Evolutionary conservation across 1,284 basidiomycete genomes (phyloP), one percentile per base, ranked within the genome.

Genomic region (Bondarzewia mesenterica): DNA sequence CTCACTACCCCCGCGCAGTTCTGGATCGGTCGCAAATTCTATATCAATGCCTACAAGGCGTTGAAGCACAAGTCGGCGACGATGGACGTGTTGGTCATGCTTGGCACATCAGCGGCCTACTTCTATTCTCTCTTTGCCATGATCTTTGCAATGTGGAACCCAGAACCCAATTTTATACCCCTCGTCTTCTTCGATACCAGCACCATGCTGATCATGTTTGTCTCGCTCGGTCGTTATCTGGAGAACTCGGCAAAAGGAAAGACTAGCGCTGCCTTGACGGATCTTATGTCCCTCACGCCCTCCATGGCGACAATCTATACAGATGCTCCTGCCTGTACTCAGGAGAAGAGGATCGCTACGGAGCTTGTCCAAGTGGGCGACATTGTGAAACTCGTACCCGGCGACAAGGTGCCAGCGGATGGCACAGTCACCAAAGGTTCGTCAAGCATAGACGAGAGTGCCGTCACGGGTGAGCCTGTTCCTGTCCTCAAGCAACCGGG

Each of bases 141-240:
- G 73, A 54, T 89, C 56, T 72, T 74, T 42, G 82, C 85, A 29
- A 72, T 80, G 20, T 80, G 87, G 68, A 78, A 80, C 58, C 62
- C 69, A 3, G 75, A 80, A 5, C 73, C 81, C 0, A 77, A 78
- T 48, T 89, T 78, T 62, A 82, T 78, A 32, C 95, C 96, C 1
- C 80, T 89, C 61, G 82, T 93, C 26, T 99, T 98, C 71, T 99
- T 99, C 69, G 96, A 99, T 69, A 99, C 96, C 1, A 94, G 90
- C 59, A 96, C 94, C 15, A 99, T 99, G 96, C 74, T 99, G 50
- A 89, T 99, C 75, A 93, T 87, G 67, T 99, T 99, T 63, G 90
- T 98, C 57, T 93, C 92, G 4, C 80, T 99, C 25, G 96, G 95
- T 1, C 83, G 96, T 36, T 97, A 89, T 68, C 78, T 99, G 46